Conservation (phyloP, 1,284 basidiomycete species). For the Cutaneotrichosporon mucoides region DNA sequence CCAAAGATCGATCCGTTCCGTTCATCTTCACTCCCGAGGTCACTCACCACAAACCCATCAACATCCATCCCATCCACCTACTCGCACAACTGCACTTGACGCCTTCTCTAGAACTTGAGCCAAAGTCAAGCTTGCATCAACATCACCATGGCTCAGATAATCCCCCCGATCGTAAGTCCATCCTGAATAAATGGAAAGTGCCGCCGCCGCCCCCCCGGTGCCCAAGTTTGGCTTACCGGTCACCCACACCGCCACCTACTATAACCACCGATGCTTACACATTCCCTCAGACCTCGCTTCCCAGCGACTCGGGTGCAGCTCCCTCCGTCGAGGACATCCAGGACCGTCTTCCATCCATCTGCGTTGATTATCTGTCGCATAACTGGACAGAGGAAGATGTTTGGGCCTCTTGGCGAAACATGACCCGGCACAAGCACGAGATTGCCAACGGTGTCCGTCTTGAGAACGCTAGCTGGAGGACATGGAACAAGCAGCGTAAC, state of each 20-base stretch:
- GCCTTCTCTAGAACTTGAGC: too few species aligned
- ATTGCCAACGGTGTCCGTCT: slow-evolving; percentile 92
- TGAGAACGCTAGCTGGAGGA: slow-evolving; percentile 97
- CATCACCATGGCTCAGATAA: slow-evolving; percentile 44
- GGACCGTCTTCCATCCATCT: slow-evolving; percentile 56
- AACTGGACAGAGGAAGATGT: slow-evolving; percentile 98
- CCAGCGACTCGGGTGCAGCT: slow-evolving; percentile 45
- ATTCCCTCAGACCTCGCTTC: slow-evolving; percentile 42
- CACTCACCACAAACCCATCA: background rate
- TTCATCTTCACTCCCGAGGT: background rate
- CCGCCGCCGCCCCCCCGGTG: background rate
- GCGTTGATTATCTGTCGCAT: slow-evolving; percentile 72
- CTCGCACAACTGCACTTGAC: background rate
- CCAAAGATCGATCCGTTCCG: background rate
- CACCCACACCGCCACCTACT: background rate
- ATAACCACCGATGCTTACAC: background rate
- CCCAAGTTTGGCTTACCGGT: background rate
- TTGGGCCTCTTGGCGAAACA: slow-evolving; percentile 95
- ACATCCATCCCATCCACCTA: background rate
- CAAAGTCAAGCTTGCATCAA: too few species aligned
- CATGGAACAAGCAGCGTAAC: slow-evolving; percentile 99
- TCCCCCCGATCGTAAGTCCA: slow-evolving; percentile 39
- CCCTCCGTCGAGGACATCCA: slow-evolving; percentile 55
- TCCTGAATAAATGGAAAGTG: background rate
- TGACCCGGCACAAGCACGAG: slow-evolving; percentile 98